Conservation (phyloP, 345 rosid species). For the Lagerstroemia speciosa region DNA sequence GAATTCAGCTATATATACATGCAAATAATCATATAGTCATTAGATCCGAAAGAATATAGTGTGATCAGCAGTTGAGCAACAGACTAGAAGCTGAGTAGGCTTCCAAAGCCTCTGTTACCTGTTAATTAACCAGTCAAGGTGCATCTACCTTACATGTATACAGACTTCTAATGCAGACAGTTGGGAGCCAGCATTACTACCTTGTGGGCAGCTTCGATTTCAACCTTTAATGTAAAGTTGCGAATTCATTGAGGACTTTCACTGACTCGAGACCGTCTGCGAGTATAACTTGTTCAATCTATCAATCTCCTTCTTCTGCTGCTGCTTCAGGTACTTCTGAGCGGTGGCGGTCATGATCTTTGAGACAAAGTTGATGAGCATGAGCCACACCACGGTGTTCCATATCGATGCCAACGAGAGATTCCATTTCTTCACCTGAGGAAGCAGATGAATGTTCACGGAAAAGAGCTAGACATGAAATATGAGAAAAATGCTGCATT, state of each 20-base stretch:
- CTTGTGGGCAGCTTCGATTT: too few relatives aligned
- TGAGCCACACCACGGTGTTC: constrained; percentile 84
- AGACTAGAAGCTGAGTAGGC: not conserved
- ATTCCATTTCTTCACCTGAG: constrained; percentile 63
- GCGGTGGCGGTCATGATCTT: constrained; percentile 80
- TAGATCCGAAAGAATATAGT: not conserved
- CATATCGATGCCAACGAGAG: constrained; percentile 70
- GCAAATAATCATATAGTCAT: not conserved
- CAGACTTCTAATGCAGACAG: not conserved
- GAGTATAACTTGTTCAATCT: constrained; percentile 9
- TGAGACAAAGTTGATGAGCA: constrained; percentile 71
- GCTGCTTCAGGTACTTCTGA: constrained; percentile 53
- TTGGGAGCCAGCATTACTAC: not conserved
- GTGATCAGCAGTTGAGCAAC: not conserved
- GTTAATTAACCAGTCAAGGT: not conserved
- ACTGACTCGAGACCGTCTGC: not conserved
- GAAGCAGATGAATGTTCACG: not conserved
- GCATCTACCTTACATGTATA: not conserved
- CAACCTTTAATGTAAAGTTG: not conserved
- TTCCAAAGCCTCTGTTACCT: not conserved
- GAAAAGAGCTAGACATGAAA: not conserved
- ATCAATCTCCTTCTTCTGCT: constrained; percentile 61
- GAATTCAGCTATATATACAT: not conserved
- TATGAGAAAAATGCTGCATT: not conserved
- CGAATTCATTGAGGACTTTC: not conserved